Conservation (phyloP, 257 asterid genomes). For the Henckelia pumila region DNA sequence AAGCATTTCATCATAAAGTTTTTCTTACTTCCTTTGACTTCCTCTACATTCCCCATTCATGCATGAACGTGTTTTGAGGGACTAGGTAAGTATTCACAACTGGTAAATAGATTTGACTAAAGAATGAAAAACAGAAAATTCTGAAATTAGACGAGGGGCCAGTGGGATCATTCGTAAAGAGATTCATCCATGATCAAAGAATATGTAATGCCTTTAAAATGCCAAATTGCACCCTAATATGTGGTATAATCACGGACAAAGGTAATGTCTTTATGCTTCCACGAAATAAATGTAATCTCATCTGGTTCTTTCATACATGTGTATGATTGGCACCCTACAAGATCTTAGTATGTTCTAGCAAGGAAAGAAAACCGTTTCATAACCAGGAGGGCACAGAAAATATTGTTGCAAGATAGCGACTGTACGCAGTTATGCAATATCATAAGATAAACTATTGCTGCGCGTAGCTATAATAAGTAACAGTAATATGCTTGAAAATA, state of each 20-base stretch:
- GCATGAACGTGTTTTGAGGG: neutral
- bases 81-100: neutral
- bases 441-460: neutral
- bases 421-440: neutral
- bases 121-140: too few relatives aligned
- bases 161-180: neutral
- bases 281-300: neutral
- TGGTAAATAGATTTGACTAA: too few relatives aligned
- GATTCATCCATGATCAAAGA: neutral
- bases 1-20: neutral
- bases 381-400: neutral
- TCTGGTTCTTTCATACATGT: neutral
- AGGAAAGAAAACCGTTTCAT: neutral
- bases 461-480: neutral
- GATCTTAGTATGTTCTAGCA: neutral
- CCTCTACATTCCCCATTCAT: neutral
- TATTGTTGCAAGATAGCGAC: neutral
- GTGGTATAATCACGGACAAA: neutral
- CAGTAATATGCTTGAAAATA: neutral
- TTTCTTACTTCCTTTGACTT: neutral
- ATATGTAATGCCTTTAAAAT: neutral
- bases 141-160: neutral
- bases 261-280: neutral
- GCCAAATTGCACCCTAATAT: conserved; percentile 1
- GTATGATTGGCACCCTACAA: neutral